phyloP scores from a whole-genome alignment of 2,329 filamentous ascomycete genomes.

The Huntiella savannae region DNA sequence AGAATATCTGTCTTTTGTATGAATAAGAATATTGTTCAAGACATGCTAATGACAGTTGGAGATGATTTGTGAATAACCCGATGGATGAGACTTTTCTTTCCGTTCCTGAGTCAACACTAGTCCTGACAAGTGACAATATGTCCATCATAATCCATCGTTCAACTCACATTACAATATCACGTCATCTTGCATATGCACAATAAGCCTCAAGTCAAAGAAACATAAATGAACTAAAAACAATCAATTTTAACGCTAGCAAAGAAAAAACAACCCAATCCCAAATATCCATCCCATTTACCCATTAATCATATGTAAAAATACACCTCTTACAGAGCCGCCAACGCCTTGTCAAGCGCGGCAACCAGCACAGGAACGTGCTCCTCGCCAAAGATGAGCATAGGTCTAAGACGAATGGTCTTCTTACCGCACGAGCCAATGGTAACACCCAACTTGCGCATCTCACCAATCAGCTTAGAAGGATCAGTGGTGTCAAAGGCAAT shows the following conservation, averaged over 20 bases:
- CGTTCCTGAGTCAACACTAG: no score
- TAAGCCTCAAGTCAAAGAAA: not conserved
- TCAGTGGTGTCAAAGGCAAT: slow-evolving; percentile 61
- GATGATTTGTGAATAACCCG: no score
- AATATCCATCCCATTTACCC: not conserved
- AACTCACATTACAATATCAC: no score
- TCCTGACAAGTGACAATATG: no score
- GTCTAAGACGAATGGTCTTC: slow-evolving; percentile 50
- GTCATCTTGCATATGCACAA: no score
- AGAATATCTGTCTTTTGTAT: no score
- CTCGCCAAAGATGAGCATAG: slow-evolving; percentile 68
- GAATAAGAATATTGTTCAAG: no score
- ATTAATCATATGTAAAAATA: not conserved
- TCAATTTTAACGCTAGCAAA: no score
- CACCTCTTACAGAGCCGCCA: slow-evolving; percentile 7
- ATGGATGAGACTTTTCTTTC: no score
- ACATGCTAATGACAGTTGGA: no score
- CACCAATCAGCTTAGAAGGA: slow-evolving; percentile 48
- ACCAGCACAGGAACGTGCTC: slow-evolving; percentile 28
- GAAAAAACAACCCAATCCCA: not conserved
- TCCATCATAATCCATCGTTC: no score
- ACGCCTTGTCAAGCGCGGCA: slow-evolving; percentile 7
- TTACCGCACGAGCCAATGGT: slow-evolving; percentile 63
- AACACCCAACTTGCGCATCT: slow-evolving; percentile 52
- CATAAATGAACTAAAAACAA: slow-evolving; percentile 1